Percentiles rank a stretch among this genome's conserved stretches.
phyloP scores from a whole-genome alignment of 2,329 filamentous ascomycete species.

The Colletotrichum brevisporum region DNA sequence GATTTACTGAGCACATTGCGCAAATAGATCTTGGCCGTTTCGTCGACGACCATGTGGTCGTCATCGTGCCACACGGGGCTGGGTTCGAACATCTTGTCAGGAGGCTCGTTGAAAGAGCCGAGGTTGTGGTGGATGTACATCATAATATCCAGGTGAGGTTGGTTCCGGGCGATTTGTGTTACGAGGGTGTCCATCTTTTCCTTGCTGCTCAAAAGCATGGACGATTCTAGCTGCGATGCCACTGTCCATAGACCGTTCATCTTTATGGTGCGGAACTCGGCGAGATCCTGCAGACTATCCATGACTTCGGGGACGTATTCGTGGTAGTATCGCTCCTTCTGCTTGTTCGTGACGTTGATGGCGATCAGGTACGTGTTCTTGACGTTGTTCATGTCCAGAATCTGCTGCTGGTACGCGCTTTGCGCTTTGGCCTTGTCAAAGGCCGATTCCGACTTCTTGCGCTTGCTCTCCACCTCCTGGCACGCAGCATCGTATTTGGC shows the following conservation, averaged over 20 bases:
- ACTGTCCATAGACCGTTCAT: conserved; percentile 89
- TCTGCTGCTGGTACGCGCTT: conserved; percentile 90
- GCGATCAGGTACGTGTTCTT: conserved; percentile 98
- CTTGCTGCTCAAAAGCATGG: conserved; percentile 81
- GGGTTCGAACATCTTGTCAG: conserved; percentile 89
- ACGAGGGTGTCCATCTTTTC: conserved; percentile 80
- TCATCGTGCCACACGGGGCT: conserved; percentile 99
- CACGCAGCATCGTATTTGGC: conserved; percentile 93
- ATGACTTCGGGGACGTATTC: conserved; percentile 95
- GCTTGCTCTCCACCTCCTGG: conserved; percentile 92
- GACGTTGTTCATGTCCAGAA: conserved; percentile 95
- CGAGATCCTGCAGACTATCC: conserved; percentile 93
- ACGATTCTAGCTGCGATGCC: conserved; percentile 84
- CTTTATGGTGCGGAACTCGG: conserved; percentile 87
- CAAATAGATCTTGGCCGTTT: conserved; percentile 88
- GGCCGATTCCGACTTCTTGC: conserved; percentile 95
- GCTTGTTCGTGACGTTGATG: conserved; percentile 97
- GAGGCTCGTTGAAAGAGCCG: conserved; percentile 84
- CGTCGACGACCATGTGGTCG: conserved; percentile 86
- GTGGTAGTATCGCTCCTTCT: conserved; percentile 97
- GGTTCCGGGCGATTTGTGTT: conserved; percentile 88
- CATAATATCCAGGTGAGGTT: conserved; percentile 91
- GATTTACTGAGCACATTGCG: conserved; percentile 94
- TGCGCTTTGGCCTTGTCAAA: conserved; percentile 96
- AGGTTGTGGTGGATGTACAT: conserved; percentile 98